Evolutionary conservation across 78 protist genomes (phyloP).

Genomic region (Dictyostelium intermedium): DNA sequence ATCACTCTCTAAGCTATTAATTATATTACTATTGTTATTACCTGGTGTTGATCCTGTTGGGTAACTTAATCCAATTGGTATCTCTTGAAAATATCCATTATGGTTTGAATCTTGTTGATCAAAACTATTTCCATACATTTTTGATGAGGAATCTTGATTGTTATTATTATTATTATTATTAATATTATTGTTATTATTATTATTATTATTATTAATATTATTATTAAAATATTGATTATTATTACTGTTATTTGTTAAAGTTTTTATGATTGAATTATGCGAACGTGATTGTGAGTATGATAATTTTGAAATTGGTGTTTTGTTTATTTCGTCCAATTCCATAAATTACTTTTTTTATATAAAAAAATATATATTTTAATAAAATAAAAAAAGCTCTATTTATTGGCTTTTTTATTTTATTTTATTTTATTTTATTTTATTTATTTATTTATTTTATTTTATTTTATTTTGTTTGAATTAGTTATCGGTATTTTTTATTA

Average conservation of each 20-base stretch:
- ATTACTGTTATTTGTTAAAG: background rate
- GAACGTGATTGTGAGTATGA: slow-evolving; percentile 1
- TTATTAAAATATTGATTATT: background rate
- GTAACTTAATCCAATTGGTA: background rate
- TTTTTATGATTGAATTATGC: background rate
- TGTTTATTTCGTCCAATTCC: background rate
- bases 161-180: background rate
- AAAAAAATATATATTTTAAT: background rate
- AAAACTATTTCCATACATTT: background rate
- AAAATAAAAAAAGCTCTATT: background rate
- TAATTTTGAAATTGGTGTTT: background rate
- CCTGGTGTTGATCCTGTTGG: background rate
- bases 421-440: background rate
- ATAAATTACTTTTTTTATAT: background rate
- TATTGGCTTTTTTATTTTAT: background rate
- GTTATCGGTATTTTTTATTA: no score
- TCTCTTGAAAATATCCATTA: slow-evolving; percentile 14
- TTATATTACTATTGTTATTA: background rate
- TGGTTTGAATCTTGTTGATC: slow-evolving; percentile 19
- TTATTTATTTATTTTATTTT: no score
- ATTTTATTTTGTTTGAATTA: no score
- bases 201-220: background rate
- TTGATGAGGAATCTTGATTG: background rate
- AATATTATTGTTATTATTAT: background rate
- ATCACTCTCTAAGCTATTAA: background rate